Evolutionary conservation across 345 rosid species (phyloP), one percentile per base, ranked within the genome.

Genomic region (Excoecaria cochinchinensis): DNA sequence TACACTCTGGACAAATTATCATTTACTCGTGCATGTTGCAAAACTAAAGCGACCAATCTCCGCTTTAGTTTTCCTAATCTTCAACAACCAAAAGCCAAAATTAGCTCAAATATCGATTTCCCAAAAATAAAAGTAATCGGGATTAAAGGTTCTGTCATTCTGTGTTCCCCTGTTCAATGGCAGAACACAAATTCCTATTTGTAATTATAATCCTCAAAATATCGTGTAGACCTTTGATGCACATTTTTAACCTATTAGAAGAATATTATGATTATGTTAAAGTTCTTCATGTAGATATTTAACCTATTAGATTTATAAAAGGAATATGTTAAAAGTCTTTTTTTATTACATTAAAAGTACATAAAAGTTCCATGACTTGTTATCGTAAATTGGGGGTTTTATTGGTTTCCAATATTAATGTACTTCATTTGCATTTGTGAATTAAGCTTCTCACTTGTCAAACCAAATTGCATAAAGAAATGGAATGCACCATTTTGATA

Each of bases 401-500:
- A 63, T 63, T 46, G 38, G 64, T 60, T 11, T 60, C 64, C 38
- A 22, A 22, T 16, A 16, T 60, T 60, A 10, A 22, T 60, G 58
- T 60, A 22, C 6, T 60, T 60, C 6, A 22, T 60, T 58, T 58
- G 36, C 68, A 64, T 64, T 21, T 63, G 38, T 44, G 46, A 36
- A 63, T 63, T 39, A 57, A 38, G 68, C 62, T 58, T 58, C 62
- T 58, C 36, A 22, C 4, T 58, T n/a, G 21, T n/a, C 62, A 58
- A 58, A n/a, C 62, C 31, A 62, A 13, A 36, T 62, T 14, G 67
- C 46, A 62, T 12, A 62, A 0, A 36, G 38, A 46, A 25, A 25
- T 24, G 19, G 52, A 48, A 48, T 68, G 39, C 56, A 24, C 31
- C 21, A 6, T 38, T 48, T 68, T 47, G 40, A 25, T 15, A 47